These are phyloP conservation scores for Beta lomatogona DNA, from an alignment of 179 eudicot species.

Conservation along the genomic window DNA sequence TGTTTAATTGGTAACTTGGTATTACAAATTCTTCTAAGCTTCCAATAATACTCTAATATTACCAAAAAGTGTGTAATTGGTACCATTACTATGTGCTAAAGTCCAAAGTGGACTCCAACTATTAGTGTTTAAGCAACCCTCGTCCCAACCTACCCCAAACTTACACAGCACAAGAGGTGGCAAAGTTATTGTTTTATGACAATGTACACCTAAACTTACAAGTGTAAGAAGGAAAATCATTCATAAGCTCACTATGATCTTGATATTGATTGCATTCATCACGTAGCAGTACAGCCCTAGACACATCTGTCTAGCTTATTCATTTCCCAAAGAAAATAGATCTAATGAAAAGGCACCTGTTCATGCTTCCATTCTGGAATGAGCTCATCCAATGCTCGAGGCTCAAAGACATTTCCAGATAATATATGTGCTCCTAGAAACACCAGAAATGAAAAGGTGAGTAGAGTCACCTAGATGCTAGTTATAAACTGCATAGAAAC, in stretches of 20 bases:
- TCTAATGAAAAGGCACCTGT: conserved; percentile 47
- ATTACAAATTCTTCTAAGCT: too few species aligned
- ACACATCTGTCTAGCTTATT: neutral
- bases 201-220: neutral
- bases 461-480: neutral
- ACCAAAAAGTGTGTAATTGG: too few species aligned
- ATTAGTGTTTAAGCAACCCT: too few species aligned
- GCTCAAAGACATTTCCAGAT: conserved; percentile 98
- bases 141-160: too few species aligned
- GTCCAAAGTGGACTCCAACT: too few species aligned
- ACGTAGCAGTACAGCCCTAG: conserved; percentile 9
- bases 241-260: neutral
- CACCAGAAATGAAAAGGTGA: conserved; percentile 10
- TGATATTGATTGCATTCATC: neutral
- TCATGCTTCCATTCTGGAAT: conserved; percentile 86
- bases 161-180: too few species aligned
- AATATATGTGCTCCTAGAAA: conserved; percentile 83
- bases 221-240: neutral
- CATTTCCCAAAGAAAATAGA: conserved; percentile 7
- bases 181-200: too few species aligned
- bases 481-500: neutral
- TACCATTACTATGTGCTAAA: too few species aligned
- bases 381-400: conserved; percentile 95
- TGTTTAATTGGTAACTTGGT: too few species aligned
- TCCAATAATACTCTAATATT: too few species aligned